Conservation (phyloP, 345 rosid species). For the Ceriops decandra region DNA sequence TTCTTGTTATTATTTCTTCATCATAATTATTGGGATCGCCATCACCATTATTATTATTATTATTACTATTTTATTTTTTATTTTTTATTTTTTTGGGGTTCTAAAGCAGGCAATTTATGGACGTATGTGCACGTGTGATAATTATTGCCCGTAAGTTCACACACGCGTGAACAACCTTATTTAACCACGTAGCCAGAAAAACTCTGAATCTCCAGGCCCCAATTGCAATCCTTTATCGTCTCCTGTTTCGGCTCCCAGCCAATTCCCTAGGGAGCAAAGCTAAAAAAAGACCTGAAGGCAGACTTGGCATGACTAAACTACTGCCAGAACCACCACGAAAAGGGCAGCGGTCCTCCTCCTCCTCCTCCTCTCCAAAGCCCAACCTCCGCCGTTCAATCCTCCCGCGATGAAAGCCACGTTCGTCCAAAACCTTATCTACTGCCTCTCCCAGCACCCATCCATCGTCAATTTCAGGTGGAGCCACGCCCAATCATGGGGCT, state of each 20-base stretch:
- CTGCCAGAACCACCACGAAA: neutral
- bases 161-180: neutral
- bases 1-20: no score
- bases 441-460: constrained; percentile 77
- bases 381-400: neutral
- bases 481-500: constrained; percentile 73
- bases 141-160: neutral
- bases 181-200: neutral
- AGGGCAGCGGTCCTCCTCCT: constrained; percentile 7
- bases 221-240: neutral
- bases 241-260: neutral
- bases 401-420: neutral
- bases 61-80: no score
- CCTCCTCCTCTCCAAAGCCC: neutral
- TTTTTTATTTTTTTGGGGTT: no score
- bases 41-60: no score
- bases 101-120: no score
- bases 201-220: neutral
- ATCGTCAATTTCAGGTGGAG: constrained; percentile 85
- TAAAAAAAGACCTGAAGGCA: neutral
- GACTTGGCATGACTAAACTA: neutral
- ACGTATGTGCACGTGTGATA: no score
- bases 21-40: no score
- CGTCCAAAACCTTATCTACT: constrained; percentile 36
- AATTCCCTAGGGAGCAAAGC: neutral